Evolutionary conservation across 1,284 basidiomycete species (phyloP), one percentile per base, ranked within the genome.

Genomic region (Earliella scabrosa): DNA sequence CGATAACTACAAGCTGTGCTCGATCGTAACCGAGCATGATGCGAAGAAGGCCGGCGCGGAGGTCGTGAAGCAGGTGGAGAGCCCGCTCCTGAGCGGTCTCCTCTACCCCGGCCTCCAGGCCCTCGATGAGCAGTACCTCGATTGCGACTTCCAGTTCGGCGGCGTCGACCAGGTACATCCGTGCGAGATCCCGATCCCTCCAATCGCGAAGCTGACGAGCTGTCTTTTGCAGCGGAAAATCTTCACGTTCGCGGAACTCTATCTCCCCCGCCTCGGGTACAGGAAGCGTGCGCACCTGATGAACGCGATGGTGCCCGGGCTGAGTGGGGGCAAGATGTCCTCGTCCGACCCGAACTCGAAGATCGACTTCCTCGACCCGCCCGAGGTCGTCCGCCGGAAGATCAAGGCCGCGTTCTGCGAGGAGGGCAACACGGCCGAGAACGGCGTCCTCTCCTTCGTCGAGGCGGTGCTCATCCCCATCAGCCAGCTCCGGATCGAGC

Each of bases 21-120:
- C 97, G 10, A 87, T 88, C 49, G 94, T 96, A 6, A 90, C 95
- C 0, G 95, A 98, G 70, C 95, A 98, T 73, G 97, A 98, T 64
- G 95, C 96, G 14, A 97, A 97, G 73, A 97, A 97, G 73, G 97
- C 97, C 0, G 97, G 97, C n/a, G 96, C 97, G 0, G 97, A 99
- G 71, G 97, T 99, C 47, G 97, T 99, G 66, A 99, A 99, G 77
- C 96, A 98, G 74, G 95, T 97, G 4, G 91, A 95, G 58, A 95
- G 88, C 65, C 94, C 97, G 0, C 76, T 98, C 45, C 79, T 99
- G 52, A 93, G 91, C 64, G 95, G 95, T 3, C 75, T 99, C 59
- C 82, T 99, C 60, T 99, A 99, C 82, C 97, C 97, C 0, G 94
- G 96, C 32, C 75, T 99, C 34, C 97, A 99, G 70, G 95, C 97